Conservation (phyloP, 257 asterid species). For the Penstemon newberryi region DNA sequence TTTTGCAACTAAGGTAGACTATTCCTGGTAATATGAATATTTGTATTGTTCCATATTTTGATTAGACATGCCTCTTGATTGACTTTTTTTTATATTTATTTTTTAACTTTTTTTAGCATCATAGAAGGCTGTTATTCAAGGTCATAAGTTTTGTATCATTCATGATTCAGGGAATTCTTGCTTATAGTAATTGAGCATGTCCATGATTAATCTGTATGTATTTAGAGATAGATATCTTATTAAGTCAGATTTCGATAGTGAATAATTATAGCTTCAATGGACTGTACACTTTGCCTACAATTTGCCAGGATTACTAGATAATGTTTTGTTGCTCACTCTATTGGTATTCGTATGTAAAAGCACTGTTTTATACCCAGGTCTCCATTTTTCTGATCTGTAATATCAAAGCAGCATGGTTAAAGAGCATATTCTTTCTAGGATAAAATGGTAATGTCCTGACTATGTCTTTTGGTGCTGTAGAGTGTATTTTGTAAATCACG, state of each 20-base stretch:
- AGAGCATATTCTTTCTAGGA: constrained; percentile 13
- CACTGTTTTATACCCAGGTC: neutral
- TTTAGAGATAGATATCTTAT: neutral
- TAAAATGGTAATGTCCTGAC: constrained; percentile 5
- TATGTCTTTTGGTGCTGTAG: constrained; percentile 16
- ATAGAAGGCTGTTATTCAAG: neutral
- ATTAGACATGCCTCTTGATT: constrained; percentile 11
- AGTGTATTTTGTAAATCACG: constrained; percentile 7
- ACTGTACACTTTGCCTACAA: neutral
- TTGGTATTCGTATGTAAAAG: neutral
- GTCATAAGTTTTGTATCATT: neutral
- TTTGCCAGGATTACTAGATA: neutral
- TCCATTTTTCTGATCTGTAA: constrained; percentile 11
- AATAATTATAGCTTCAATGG: neutral
- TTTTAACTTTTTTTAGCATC: neutral
- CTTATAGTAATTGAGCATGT: constrained; percentile 20
- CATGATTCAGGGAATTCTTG: constrained; percentile 11
- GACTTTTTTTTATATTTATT: neutral
- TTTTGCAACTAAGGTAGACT: constrained; percentile 75
- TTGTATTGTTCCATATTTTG: constrained; percentile 20
- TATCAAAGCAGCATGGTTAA: neutral
- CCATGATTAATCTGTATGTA: neutral
- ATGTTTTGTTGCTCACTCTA: neutral
- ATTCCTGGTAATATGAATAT: constrained; percentile 4
- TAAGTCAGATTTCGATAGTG: constrained; percentile 2